Evolutionary conservation across 2,329 filamentous ascomycete species (phyloP).

Genomic region (Stagonosporopsis vannaccii): DNA sequence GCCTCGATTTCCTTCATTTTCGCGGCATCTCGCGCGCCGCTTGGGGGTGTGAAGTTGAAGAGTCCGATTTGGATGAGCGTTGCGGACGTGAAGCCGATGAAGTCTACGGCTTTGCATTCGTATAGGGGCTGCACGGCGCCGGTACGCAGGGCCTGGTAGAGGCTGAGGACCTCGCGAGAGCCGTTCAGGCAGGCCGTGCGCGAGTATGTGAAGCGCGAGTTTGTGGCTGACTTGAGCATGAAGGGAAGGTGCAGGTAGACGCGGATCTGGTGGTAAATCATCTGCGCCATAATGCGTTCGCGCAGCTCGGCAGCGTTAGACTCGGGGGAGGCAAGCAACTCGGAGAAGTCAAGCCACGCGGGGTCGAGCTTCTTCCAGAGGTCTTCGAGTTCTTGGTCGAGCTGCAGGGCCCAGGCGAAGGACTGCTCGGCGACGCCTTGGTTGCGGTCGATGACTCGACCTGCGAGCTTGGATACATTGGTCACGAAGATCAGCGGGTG

Average conservation of each 20-base stretch:
- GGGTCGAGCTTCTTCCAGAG: conserved; percentile 48
- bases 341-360: conserved; percentile 49
- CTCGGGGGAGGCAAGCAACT: conserved; percentile 37
- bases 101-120: conserved; percentile 58
- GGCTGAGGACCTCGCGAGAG: conserved; percentile 51
- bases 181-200: conserved; percentile 51
- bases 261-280: conserved; percentile 55
- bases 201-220: conserved; percentile 50
- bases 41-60: conserved; percentile 43
- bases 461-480: conserved; percentile 50
- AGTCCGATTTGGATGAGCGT: conserved; percentile 54
- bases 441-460: conserved; percentile 54
- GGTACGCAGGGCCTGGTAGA: conserved; percentile 50
- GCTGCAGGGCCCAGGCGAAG: conserved; percentile 49
- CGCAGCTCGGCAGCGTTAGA: conserved; percentile 46
- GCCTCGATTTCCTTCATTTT: conserved; percentile 41
- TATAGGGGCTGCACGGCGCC: conserved; percentile 49
- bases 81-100: conserved; percentile 56
- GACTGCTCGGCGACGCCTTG: conserved; percentile 47
- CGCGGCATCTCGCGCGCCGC: neutral
- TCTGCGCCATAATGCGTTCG: conserved; percentile 52
- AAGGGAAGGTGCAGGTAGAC: conserved; percentile 57
- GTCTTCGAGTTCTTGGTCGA: conserved; percentile 54
- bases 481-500: conserved; percentile 44
- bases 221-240: conserved; percentile 50